phyloP scores from a whole-genome alignment of 768 basidiomycete species.

The Symmetrospora coprosmae region DNA sequence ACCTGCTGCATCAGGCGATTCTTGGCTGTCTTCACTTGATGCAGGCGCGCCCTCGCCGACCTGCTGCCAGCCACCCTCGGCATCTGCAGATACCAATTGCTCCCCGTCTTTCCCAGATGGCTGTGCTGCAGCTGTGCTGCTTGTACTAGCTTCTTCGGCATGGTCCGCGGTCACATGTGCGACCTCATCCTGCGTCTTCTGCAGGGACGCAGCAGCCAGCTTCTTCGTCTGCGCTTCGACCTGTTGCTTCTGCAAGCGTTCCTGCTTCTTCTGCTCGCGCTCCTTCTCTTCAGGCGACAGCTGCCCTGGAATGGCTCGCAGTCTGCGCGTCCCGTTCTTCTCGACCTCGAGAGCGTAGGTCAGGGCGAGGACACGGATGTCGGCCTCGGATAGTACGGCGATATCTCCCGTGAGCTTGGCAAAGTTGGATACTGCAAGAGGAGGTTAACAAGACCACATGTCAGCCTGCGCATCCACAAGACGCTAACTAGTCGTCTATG shows the following conservation, averaged over 20 bases:
- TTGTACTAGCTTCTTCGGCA: too few relatives aligned
- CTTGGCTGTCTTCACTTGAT: constrained; percentile 23
- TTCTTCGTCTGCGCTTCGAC: constrained; percentile 3
- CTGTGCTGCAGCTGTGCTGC: too few relatives aligned
- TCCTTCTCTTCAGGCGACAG: constrained; percentile 34
- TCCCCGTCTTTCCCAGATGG: too few relatives aligned
- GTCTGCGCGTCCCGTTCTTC: constrained; percentile 37
- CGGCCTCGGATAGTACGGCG: constrained; percentile 73
- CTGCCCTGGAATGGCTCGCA: constrained; percentile 34
- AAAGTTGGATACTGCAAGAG: constrained; percentile 58
- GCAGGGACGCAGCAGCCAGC: too few relatives aligned
- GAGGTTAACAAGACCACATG: neutral
- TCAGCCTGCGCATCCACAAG: neutral
- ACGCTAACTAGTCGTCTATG: neutral
- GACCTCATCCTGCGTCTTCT: too few relatives aligned
- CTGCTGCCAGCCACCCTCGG: too few relatives aligned
- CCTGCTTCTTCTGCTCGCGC: constrained; percentile 7
- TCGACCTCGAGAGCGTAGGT: constrained; percentile 59
- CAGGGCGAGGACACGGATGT: constrained; percentile 78
- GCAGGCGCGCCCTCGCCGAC: constrained; percentile 11
- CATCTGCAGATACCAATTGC: too few relatives aligned
- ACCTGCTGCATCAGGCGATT: neutral
- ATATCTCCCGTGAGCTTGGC: constrained; percentile 96
- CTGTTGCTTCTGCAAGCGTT: neutral
- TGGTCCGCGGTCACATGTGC: too few relatives aligned